A percentile compares a stretch with the other conserved stretches of the same genome.
phyloP scores from a whole-genome alignment of 306 rosid species.

The Comarum palustre region DNA sequence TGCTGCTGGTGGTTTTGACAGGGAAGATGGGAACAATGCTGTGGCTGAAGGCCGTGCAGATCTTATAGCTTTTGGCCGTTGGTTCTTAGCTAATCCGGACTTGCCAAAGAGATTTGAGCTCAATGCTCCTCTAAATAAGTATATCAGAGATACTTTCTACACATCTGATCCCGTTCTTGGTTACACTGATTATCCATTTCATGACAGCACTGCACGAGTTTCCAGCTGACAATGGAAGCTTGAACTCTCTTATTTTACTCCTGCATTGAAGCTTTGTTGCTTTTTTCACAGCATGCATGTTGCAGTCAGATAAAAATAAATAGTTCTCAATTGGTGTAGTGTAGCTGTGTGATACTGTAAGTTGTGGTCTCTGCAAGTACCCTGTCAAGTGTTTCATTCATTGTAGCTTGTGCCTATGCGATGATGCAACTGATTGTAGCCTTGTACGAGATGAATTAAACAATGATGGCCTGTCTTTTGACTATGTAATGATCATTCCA shows the following conservation, averaged over 20 bases:
- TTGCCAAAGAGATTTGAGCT: slow-evolving; percentile 46
- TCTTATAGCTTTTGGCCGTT: slow-evolving; percentile 53
- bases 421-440: too few species aligned
- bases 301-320: too few species aligned
- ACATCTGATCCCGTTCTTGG: slow-evolving; percentile 42
- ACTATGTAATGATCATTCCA: too few species aligned
- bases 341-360: too few species aligned
- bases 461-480: too few species aligned
- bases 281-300: neutral
- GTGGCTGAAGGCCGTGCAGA: slow-evolving; percentile 27
- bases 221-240: neutral
- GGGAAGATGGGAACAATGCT: slow-evolving; percentile 47
- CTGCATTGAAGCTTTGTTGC: neutral
- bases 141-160: slow-evolving; percentile 43
- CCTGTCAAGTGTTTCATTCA: too few species aligned
- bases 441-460: too few species aligned
- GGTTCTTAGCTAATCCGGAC: slow-evolving; percentile 59
- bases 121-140: slow-evolving; percentile 41
- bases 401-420: too few species aligned
- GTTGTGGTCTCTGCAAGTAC: too few species aligned
- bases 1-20: slow-evolving; percentile 49
- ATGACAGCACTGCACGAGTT: neutral
- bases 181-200: slow-evolving; percentile 48
- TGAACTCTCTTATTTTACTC: neutral
- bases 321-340: too few species aligned